A percentile compares a stretch with the other conserved stretches of the same genome.
Conservation (phyloP, 2,329 filamentous ascomycete species). For the Hymenotorrendiella dingleyae region DNA sequence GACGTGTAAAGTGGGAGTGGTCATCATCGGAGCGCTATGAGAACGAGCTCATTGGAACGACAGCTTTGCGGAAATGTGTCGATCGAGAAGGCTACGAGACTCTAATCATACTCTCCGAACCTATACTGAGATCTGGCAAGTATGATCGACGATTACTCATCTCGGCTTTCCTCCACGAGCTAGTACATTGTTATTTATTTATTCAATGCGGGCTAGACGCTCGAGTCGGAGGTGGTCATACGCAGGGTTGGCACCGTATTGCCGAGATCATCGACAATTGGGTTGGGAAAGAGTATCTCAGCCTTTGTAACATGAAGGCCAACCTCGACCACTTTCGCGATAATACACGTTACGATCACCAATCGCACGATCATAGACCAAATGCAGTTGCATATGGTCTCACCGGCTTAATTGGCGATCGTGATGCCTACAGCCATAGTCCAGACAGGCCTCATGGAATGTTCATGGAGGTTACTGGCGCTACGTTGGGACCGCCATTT, state of each 20-base stretch:
- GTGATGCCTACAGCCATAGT: too few relatives aligned
- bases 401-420: too few relatives aligned
- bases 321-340: conserved; percentile 48
- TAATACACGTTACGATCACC: too few relatives aligned
- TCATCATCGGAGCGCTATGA: conserved; percentile 46
- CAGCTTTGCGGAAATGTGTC: conserved; percentile 43
- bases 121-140: conserved; percentile 43
- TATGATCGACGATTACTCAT: conserved; percentile 58
- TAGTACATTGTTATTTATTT: conserved; percentile 63
- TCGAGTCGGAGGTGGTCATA: conserved; percentile 51
- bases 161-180: conserved; percentile 59
- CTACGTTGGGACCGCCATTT: too few relatives aligned
- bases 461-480: too few relatives aligned
- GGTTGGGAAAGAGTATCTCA: conserved; percentile 46
- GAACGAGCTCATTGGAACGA: conserved; percentile 55
- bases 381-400: too few relatives aligned
- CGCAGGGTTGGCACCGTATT: conserved; percentile 52
- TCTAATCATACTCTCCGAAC: conserved; percentile 53
- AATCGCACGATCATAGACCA: too few relatives aligned
- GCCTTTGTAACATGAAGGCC: conserved; percentile 55
- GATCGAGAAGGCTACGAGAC: conserved; percentile 50
- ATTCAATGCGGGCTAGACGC: conserved; percentile 55
- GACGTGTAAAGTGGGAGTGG: conserved; percentile 59
- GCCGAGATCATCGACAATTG: conserved; percentile 43
- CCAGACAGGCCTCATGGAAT: too few relatives aligned